These are phyloP conservation scores for Lachancea waltii DNA, from an alignment of 805 yeast species.

Conservation along the genomic window DNA sequence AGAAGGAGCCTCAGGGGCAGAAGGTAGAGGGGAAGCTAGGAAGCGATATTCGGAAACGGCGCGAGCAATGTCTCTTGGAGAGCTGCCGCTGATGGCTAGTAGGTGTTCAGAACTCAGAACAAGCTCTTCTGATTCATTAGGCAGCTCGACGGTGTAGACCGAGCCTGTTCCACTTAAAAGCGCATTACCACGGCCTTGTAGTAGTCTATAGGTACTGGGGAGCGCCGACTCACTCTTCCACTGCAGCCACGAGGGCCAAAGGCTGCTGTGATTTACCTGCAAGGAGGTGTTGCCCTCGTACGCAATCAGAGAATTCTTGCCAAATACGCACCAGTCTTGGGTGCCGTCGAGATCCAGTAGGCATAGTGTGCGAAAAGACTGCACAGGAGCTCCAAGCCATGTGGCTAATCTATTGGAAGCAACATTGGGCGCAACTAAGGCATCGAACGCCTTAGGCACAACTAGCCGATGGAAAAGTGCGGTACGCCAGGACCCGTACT, in stretches of 20 bases:
- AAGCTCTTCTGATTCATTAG: conserved; percentile 21
- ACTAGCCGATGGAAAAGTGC: conserved; percentile 19
- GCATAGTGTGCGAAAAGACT: conserved; percentile 19
- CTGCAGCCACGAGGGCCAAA: conserved; percentile 1
- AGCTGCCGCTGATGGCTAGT: conserved; percentile 29
- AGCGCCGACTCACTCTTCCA: conserved; percentile 9
- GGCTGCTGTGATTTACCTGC: conserved; percentile 12
- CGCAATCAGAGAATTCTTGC: conserved; percentile 25
- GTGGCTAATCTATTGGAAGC: conserved; percentile 1
- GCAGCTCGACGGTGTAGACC: conserved; percentile 25
- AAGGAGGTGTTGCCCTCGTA: conserved; percentile 28
- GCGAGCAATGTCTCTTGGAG: conserved; percentile 22
- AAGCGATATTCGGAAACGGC: conserved; percentile 17
- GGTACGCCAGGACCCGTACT: conserved; percentile 17
- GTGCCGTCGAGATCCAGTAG: conserved; percentile 21
- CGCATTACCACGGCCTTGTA: conserved; percentile 31
- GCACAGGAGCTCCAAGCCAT: conserved; percentile 16
- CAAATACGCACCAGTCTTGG: conserved; percentile 29
- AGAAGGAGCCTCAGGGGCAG: not conserved
- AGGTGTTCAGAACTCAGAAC: conserved; percentile 26
- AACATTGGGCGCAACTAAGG: conserved; percentile 24
- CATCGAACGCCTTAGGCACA: conserved; percentile 16
- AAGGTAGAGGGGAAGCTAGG: not conserved
- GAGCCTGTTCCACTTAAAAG: conserved; percentile 26
- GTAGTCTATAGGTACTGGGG: conserved; percentile 18